Evolutionary conservation across 1,284 basidiomycete genomes (phyloP).

Genomic region (Hymenochaete sp.): DNA sequence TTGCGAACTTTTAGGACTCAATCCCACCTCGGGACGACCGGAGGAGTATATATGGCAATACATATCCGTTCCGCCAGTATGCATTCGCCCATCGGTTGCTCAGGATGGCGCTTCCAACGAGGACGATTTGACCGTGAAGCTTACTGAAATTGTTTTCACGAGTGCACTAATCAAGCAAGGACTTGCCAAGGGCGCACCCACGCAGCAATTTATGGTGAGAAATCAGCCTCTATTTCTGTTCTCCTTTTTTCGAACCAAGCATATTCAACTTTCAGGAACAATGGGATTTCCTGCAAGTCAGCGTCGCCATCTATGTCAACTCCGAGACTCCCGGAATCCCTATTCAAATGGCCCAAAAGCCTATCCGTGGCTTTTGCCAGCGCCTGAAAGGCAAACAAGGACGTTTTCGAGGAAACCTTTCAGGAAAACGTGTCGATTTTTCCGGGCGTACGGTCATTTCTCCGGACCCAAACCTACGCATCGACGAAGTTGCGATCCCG

Average conservation of each 20-base stretch:
- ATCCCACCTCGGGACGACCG: slow-evolving; percentile 84
- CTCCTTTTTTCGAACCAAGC: slow-evolving; percentile 7
- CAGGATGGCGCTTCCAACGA: slow-evolving; percentile 98
- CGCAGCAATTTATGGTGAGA: slow-evolving; percentile 80
- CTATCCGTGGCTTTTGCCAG: slow-evolving; percentile 95
- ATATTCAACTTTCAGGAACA: slow-evolving; percentile 58
- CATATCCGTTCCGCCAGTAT: slow-evolving; percentile 95
- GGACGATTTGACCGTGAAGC: slow-evolving; percentile 96
- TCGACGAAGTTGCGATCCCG: slow-evolving; percentile 97
- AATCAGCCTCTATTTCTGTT: slow-evolving; percentile 4
- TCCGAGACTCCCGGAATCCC: slow-evolving; percentile 93
- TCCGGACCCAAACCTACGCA: slow-evolving; percentile 95
- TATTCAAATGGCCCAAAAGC: slow-evolving; percentile 77
- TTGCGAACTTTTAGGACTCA: slow-evolving; percentile 88
- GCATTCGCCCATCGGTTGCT: slow-evolving; percentile 93
- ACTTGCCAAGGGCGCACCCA: slow-evolving; percentile 80
- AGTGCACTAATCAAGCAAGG: slow-evolving; percentile 92
- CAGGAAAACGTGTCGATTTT: slow-evolving; percentile 98
- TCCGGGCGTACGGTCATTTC: slow-evolving; percentile 98
- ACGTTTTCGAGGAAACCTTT: slow-evolving; percentile 96
- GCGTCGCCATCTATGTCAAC: slow-evolving; percentile 97
- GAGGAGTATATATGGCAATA: slow-evolving; percentile 99
- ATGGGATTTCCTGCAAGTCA: slow-evolving; percentile 96
- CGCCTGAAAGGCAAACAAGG: slow-evolving; percentile 98
- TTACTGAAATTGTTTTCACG: slow-evolving; percentile 94